These are phyloP conservation scores for Luffa aegyptiaca DNA, from an alignment of 306 rosid species.

Conservation along the genomic window DNA sequence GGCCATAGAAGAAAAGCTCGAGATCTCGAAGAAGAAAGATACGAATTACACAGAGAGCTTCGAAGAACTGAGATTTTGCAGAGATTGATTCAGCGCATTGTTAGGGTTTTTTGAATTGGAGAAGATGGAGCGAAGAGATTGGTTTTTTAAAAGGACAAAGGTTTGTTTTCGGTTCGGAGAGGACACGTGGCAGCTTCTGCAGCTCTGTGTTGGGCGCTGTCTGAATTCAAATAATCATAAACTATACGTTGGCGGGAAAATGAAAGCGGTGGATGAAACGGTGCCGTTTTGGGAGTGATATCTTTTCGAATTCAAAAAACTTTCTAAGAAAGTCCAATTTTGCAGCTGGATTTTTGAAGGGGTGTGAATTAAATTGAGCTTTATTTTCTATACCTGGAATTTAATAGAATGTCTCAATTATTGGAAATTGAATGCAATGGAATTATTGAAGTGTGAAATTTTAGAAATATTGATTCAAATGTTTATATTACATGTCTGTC, in stretches of 20 bases:
- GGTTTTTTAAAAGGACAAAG: neutral
- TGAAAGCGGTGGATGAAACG: neutral
- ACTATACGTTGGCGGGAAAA: constrained; percentile 3
- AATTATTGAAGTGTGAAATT: neutral
- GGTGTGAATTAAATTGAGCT: neutral
- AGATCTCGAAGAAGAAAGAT: neutral
- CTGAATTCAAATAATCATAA: constrained; percentile 37
- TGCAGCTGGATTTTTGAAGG: neutral
- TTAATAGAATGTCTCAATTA: neutral
- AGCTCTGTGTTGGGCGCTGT: constrained; percentile 31
- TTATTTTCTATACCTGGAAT: neutral
- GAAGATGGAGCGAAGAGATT: neutral
- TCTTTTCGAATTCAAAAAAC: neutral
- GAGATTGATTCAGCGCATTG: neutral
- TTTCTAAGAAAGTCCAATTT: neutral
- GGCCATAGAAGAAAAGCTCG: constrained; percentile 26
- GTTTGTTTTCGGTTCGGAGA: neutral
- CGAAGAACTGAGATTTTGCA: neutral
- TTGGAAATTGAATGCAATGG: neutral
- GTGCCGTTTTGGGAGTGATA: neutral
- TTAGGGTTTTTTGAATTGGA: constrained; percentile 1
- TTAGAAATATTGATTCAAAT: neutral
- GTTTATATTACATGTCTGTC: neutral
- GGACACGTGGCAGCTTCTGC: constrained; percentile 39
- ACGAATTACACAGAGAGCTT: neutral